These are phyloP conservation scores for Pleurotus tuoliensis DNA, from an alignment of 768 basidiomycete species.

Conservation along the genomic window DNA sequence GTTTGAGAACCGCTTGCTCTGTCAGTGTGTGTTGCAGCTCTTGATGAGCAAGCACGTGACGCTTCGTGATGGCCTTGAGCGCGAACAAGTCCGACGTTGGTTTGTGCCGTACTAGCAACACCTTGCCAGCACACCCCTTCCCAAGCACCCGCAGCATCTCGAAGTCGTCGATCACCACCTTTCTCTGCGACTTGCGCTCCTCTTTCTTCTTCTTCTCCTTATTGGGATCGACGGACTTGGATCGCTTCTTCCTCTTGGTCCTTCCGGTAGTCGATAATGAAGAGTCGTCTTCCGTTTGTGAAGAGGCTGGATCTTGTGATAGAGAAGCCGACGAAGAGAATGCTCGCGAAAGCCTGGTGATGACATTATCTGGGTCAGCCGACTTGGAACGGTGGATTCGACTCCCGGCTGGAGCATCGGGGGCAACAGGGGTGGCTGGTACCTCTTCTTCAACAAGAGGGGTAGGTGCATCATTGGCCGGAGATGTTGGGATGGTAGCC, in stretches of 20 bases:
- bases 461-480: background rate
- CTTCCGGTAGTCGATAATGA: constrained; percentile 56
- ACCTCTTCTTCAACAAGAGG: constrained; percentile 15
- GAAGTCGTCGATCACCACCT: constrained; percentile 86
- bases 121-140: constrained; percentile 97
- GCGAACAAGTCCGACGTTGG: constrained; percentile 72
- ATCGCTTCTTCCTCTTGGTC: constrained; percentile 48
- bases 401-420: constrained; percentile 25
- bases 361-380: constrained; percentile 63
- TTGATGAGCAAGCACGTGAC: constrained; percentile 94
- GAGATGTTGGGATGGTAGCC: constrained; percentile 7
- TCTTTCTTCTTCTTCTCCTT: constrained; percentile 44
- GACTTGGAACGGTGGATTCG: constrained; percentile 78
- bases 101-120: constrained; percentile 85
- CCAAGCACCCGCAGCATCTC: constrained; percentile 97
- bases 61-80: constrained; percentile 96
- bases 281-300: constrained; percentile 67
- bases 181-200: constrained; percentile 57
- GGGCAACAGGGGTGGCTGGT: constrained; percentile 34
- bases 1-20: constrained; percentile 91
- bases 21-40: constrained; percentile 95
- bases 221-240: constrained; percentile 36
- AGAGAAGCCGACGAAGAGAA: constrained; percentile 50
- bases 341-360: constrained; percentile 52
- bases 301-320: constrained; percentile 46